Base-by-base conservation (phyloP, 139 green algal species). In the Trebouxia sp. region DNA sequence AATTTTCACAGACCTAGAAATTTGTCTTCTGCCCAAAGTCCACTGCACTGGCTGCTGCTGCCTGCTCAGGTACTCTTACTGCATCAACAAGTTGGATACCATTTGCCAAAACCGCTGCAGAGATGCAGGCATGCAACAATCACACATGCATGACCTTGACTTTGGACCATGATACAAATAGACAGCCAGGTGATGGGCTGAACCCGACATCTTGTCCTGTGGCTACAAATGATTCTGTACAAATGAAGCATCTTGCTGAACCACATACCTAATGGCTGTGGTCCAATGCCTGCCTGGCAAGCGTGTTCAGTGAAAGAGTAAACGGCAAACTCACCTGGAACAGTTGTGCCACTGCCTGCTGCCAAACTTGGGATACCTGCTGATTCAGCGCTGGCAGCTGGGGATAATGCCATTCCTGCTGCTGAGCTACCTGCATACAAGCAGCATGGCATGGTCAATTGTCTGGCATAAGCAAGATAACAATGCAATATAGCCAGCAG, bases 281-380 rank as follows among this genome's bases (percentile, higher is more conserved):
- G n/a, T n/a, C n/a, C n/a, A n/a, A n/a, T n/a, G n/a, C n/a, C n/a
- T n/a, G n/a, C n/a, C n/a, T n/a, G n/a, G n/a, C n/a, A n/a, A n/a
- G n/a, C n/a, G n/a, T n/a, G n/a, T n/a, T n/a, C n/a, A n/a, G n/a
- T n/a, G n/a, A n/a, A n/a, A n/a, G n/a, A n/a, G n/a, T n/a, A n/a
- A n/a, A n/a, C n/a, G n/a, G n/a, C n/a, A n/a, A n/a, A n/a, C 1
- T 41, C 26, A 72, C 62, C 62, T 72, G 69, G 41, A 56, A 77
- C 42, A 17, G 26, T 77, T 20, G 69, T 55, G n/a, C 41, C 41
- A 26, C 69, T 77, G 69, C n/a, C 69, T 24, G 69, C 11, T 20
- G 69, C 38, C 11, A 77, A 15, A 41, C 43, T 53, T 6, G 41
- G 41, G 24, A 32, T n/a, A 30, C 10, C 65, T 32, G 65, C 8